Conservation (phyloP, 257 asterid genomes). For the Solanum arcanum region DNA sequence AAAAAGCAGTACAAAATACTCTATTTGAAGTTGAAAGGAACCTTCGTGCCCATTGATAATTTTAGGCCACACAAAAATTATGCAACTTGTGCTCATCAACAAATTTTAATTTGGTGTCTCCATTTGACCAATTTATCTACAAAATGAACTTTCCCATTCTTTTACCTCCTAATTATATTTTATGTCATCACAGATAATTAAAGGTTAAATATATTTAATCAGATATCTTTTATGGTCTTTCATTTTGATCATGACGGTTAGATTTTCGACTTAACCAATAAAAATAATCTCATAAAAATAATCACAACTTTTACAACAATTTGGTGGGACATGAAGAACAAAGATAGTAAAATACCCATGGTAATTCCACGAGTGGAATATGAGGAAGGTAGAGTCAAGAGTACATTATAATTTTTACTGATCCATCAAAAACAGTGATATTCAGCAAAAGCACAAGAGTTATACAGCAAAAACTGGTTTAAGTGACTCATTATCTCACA, state of each 20-base stretch:
- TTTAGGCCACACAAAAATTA: neutral
- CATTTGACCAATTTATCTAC: neutral
- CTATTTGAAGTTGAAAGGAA: constrained; percentile 34
- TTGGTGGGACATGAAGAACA: no score
- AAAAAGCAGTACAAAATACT: constrained; percentile 24
- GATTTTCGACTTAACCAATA: no score
- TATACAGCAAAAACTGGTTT: neutral
- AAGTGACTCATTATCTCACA: neutral
- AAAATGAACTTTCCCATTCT: neutral
- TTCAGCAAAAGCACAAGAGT: neutral
- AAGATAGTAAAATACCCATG: neutral
- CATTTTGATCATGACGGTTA: no score
- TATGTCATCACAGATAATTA: neutral
- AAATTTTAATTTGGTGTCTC: neutral
- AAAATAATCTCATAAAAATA: no score
- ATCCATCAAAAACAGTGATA: neutral
- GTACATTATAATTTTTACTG: neutral
- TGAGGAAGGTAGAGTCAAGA: neutral
- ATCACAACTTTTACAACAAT: no score
- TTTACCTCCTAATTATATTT: neutral
- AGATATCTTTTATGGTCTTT: no score
- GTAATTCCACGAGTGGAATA: neutral
- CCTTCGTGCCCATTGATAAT: neutral
- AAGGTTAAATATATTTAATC: no score
- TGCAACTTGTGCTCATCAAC: neutral